Evolutionary conservation across 2,329 filamentous ascomycete genomes (phyloP).

Genomic region (Pseudogymnoascus sp.): DNA sequence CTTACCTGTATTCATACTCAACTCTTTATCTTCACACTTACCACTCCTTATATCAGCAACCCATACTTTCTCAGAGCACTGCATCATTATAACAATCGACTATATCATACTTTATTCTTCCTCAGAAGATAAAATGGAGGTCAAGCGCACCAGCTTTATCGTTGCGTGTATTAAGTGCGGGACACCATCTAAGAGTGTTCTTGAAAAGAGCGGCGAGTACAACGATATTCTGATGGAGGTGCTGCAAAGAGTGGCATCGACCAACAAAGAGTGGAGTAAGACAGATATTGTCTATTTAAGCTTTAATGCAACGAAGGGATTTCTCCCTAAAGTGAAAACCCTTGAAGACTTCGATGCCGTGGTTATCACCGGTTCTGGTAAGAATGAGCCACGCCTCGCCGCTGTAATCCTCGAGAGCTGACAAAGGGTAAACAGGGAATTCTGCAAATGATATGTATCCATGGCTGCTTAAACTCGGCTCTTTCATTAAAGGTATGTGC

Average conservation of each 20-base stretch:
- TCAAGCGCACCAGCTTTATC: too few relatives aligned
- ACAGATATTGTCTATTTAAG: background rate
- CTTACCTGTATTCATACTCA: background rate
- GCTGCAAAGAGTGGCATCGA: too few relatives aligned
- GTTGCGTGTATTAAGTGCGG: too few relatives aligned
- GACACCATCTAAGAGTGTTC: too few relatives aligned
- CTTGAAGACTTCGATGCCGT: conserved; percentile 29
- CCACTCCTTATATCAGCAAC: background rate
- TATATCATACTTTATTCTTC: background rate
- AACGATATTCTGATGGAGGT: too few relatives aligned
- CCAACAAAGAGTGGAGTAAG: too few relatives aligned
- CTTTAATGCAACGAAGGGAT: background rate
- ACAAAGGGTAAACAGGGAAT: conserved; percentile 9
- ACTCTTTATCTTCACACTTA: background rate
- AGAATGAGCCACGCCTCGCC: background rate
- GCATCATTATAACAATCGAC: background rate
- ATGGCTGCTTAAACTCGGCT: conserved; percentile 15
- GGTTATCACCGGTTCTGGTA: conserved; percentile 34
- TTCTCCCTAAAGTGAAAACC: background rate
- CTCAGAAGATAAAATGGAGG: too few relatives aligned
- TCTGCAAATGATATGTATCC: conserved; percentile 17
- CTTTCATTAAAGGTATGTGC: conserved; percentile 26
- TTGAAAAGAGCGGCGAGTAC: too few relatives aligned
- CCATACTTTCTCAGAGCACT: background rate
- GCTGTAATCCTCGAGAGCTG: background rate